phyloP scores from a whole-genome alignment of 2,329 filamentous ascomycete species.

The Claviceps sp. region DNA sequence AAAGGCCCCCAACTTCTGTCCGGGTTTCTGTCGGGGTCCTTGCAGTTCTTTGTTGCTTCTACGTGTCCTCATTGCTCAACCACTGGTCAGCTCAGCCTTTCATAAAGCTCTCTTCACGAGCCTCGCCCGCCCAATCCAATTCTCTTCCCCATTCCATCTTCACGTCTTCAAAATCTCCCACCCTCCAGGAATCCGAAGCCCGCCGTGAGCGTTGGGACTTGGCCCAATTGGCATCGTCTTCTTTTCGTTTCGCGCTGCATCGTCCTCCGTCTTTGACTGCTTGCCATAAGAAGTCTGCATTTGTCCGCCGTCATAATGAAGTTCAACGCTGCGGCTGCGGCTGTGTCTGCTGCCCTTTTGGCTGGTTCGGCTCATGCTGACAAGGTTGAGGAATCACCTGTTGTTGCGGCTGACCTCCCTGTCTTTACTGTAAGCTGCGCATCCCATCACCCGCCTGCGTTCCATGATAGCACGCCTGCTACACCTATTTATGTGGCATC shows the following conservation, averaged over 20 bases:
- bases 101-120: slow-evolving; percentile 4
- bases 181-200: slow-evolving; percentile 12
- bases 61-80: slow-evolving; percentile 10
- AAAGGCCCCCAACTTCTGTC: no score
- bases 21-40: neutral
- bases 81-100: slow-evolving; percentile 4
- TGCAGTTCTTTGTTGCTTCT: slow-evolving; percentile 1
- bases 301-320: slow-evolving; percentile 48
- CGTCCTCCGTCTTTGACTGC: slow-evolving; percentile 2
- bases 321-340: slow-evolving; percentile 66
- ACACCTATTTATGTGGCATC: neutral
- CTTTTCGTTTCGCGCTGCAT: slow-evolving; percentile 13
- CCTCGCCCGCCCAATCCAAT: slow-evolving; percentile 10
- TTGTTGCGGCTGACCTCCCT: slow-evolving; percentile 53
- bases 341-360: slow-evolving; percentile 59
- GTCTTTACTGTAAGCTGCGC: slow-evolving; percentile 67
- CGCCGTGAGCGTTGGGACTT: slow-evolving; percentile 17
- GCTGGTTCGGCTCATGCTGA: slow-evolving; percentile 58
- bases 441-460: neutral
- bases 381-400: slow-evolving; percentile 49
- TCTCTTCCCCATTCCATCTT: slow-evolving; percentile 8
- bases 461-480: neutral
- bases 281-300: slow-evolving; percentile 27
- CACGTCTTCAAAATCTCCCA: slow-evolving; percentile 9
- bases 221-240: slow-evolving; percentile 7